Base-by-base conservation (phyloP, 805 yeast species). In the Yueomyces sinensis region DNA sequence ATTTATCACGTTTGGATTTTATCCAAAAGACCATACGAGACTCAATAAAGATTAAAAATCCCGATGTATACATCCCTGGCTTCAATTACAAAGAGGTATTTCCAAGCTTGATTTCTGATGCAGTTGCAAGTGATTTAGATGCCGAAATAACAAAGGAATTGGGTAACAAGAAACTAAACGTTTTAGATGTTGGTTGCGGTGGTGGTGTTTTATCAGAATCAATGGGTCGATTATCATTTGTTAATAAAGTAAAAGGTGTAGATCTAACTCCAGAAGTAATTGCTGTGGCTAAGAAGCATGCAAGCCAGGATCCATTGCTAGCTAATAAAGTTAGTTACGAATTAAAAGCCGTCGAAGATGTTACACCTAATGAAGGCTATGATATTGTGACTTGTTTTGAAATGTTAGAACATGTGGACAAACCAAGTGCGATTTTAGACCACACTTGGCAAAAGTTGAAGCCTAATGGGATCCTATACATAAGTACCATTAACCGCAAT, bases 201-300 rank as follows among this genome's bases (percentile, higher is more conserved):
- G 99, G 98, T n/a, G 99, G 98, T 0, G 76, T 91, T 18, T 61
- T 91, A 15, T 64, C 87, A 4, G 99, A 91, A 52, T 76, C 89
- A 0, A 56, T 91, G 50, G 95, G 94, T 0, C 64, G 99, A 43
- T 59, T 82, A 45, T 68, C 70, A 4, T 69, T 70, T 38, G 72
- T 83, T 4, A 52, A 64, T 9, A 51, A 61, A 1, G 95, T 91
- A 4, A 66, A 62, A 32, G 99, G 94, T 2, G 71, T 89, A 30
- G 99, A 91, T 57, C 65, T 89, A 48, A 81, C 96, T 0, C 66
- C 70, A 0, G 94, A 84, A 30, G 95, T 87, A 6, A 50, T 91
- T 14, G 69, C 68, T 35, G 91, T 86, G 3, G 98, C 98, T 2
- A 62, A 70, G 28, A 47, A 61, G 13, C 99, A 91, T 59, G 68